These are phyloP conservation scores for Solanum lycopersicoides DNA, from an alignment of 257 asterid species.

Conservation along the genomic window DNA sequence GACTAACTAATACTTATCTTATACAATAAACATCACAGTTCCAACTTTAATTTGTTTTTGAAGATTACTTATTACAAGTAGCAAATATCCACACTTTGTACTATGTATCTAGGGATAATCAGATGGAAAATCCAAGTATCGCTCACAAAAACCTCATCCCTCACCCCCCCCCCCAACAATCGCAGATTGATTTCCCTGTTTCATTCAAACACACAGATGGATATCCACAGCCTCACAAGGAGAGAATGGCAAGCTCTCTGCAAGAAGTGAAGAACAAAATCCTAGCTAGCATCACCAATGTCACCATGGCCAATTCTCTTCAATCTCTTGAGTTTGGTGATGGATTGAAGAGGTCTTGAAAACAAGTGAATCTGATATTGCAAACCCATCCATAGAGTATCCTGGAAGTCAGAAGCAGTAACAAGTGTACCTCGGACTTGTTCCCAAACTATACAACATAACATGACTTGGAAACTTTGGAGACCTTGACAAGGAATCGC, in stretches of 20 bases:
- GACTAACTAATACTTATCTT: background rate
- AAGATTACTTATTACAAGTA: background rate
- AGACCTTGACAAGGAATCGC: constrained; percentile 26
- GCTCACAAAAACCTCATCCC: background rate
- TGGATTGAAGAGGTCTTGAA: constrained; percentile 46
- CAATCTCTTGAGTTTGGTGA: constrained; percentile 8
- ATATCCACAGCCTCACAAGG: constrained; percentile 47
- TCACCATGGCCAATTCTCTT: constrained; percentile 61
- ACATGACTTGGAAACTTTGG: constrained; percentile 20
- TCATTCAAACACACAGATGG: constrained; percentile 28
- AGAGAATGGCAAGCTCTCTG: constrained; percentile 66
- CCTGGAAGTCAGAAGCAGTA: constrained; percentile 32
- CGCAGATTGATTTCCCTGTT: background rate
- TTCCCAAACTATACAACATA: constrained; percentile 34
- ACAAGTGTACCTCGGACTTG: constrained; percentile 44
- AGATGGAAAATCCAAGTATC: background rate
- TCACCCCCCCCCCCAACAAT: background rate
- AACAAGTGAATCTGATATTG: constrained; percentile 24
- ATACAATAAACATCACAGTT: background rate
- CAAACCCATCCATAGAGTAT: constrained; percentile 37
- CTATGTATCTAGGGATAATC: background rate
- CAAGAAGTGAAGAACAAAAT: constrained; percentile 50
- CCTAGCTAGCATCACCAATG: constrained; percentile 56
- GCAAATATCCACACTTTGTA: background rate
- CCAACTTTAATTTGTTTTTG: background rate